phyloP scores from a whole-genome alignment of 306 rosid species.

The Sesbania bispinosa region DNA sequence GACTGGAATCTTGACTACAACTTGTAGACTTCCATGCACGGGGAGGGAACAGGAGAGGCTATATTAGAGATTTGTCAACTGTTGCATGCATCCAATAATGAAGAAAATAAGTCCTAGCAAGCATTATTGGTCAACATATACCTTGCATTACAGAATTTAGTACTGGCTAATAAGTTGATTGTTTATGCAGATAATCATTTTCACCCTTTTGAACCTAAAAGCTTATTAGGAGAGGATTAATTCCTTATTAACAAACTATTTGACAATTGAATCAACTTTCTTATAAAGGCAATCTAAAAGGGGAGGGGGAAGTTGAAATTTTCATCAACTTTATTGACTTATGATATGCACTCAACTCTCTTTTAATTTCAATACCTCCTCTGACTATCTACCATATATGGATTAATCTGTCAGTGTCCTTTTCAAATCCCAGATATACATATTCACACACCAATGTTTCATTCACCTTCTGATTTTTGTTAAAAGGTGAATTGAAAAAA shows the following conservation, averaged over 20 bases:
- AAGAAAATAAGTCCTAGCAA: background rate
- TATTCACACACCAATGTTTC: background rate
- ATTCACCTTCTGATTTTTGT: background rate
- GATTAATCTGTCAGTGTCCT: background rate
- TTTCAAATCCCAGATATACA: slow-evolving; percentile 7
- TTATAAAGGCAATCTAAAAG: slow-evolving; percentile 21
- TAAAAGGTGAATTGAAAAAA: background rate
- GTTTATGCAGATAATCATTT: background rate
- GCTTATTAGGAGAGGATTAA: background rate
- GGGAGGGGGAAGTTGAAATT: slow-evolving; percentile 35
- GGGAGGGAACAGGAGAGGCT: slow-evolving; percentile 14
- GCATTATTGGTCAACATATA: slow-evolving; percentile 18
- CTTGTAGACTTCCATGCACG: slow-evolving; percentile 16
- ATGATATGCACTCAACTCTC: slow-evolving; percentile 33
- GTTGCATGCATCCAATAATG: slow-evolving; percentile 19
- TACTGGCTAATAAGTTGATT: background rate
- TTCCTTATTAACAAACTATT: slow-evolving; percentile 35
- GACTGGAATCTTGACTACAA: slow-evolving; percentile 36
- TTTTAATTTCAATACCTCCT: slow-evolving; percentile 31
- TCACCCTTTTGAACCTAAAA: slow-evolving; percentile 12
- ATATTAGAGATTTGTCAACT: background rate
- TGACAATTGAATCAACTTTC: slow-evolving; percentile 40
- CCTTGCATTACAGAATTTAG: background rate
- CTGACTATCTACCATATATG: slow-evolving; percentile 3
- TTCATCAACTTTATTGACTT: slow-evolving; percentile 53